Base-by-base conservation (phyloP, 257 asterid species). In the Primulina eburnea region DNA sequence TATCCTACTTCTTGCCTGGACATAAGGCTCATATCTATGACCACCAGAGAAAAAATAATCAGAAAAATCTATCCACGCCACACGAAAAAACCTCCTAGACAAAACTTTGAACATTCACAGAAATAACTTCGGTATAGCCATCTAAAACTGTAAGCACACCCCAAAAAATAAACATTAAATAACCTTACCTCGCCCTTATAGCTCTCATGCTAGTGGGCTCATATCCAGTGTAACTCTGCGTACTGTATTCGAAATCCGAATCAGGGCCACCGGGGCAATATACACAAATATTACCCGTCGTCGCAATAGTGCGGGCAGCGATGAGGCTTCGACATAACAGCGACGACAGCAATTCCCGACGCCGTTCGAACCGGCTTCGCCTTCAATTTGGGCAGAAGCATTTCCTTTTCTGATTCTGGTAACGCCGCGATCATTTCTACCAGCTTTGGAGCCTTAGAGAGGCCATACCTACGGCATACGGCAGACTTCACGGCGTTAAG, bases 121-220 rank as follows among this genome's bases (percentile, higher is more conserved):
- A 40, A 40, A 40, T 11, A 40, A 10, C 52, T 40, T 40, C 16
- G 16, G 52, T 40, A 40, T 14, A 40, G 17, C 52, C 52, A 40
- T 40, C 52, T 38, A 40, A 40, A 9, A 40, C 52, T 40, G 52
- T 40, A 40, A 40, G 52, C 21, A 14, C 35, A 28, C 11, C 61
- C 40, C 40, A 26, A 65, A 43, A 32, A 26, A 20, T 0, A 18
- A 17, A 43, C 28, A 34, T 3, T n/a, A 38, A 61, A 28, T 17
- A 16, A 38, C 8, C 30, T 50, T 76, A 89, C 99, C 99, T 89
- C 65, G 99, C 97, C 82, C 99, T 89, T 75, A 94, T 94, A 17
- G 99, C 99, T 55, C 97, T 81, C 99, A 94, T 94, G 76, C 99
- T 94, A 50, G 99, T 94, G 12, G 99, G 99, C 76, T 94, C 99